Base-by-base conservation (phyloP, 148 eudicot genomes). In the Dianthus caryophyllus region DNA sequence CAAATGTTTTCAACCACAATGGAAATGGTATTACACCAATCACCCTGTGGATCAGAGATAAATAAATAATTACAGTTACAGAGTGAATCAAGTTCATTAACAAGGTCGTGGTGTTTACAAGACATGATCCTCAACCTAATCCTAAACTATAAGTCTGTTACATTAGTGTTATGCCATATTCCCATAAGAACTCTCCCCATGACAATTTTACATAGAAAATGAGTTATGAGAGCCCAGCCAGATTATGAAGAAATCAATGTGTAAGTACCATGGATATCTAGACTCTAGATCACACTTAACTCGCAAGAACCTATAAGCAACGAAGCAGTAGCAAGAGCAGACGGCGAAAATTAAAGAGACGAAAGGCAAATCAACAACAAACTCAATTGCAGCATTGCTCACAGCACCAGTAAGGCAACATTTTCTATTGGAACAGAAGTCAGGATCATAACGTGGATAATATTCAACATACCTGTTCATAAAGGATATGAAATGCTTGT, bases 401-500 rank as follows among this genome's bases (percentile, higher is more conserved):
- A 24, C 5, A 21, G 5, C 41, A 26, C 65, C 33, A 41, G 9
- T 46, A 47, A 30, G 61, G 21, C 51, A 49, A 18, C 17, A 0
- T 48, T 48, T 18, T 52, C 20, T 26, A 25, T 56, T 1, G 9
- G 20, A 61, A 52, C 41, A 38, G 41, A 38, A 47, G 24, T 6
- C 20, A 33, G 22, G 25, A 27, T 49, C 20, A 29, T 5, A 12
- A 61, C 16, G 22, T 9, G 29, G 57, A 25, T 41, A 16, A 14
- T 54, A n/a, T 29, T 50, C 18, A 1, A 22, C 54, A 44, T 78
- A 92, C 98, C 98, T 92, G 98, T 75, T 92, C 98, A 77, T 92
- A 81, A 31, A 92, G 93, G 71, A 92, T 76, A 61, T 92, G 96
- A 73, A 92, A 92, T 61, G 98, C 98, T 76, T 92, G 98, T 78